phyloP scores from a whole-genome alignment of 306 rosid species.

The Elaeagnus macrophylla region DNA sequence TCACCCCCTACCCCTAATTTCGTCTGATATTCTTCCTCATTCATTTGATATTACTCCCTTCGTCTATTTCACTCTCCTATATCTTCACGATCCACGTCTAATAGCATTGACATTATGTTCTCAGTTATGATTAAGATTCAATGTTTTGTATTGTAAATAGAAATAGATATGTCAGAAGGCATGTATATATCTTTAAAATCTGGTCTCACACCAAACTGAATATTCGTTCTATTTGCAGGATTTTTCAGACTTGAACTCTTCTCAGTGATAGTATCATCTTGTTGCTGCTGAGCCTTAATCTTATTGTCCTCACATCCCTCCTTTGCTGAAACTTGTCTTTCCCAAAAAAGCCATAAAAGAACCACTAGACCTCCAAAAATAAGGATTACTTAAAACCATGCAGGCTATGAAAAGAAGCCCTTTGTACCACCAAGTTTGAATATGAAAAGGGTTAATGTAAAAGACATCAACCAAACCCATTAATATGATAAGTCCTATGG shows the following conservation, averaged over 20 bases:
- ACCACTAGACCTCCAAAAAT: slow-evolving; percentile 71
- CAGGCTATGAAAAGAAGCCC: slow-evolving; percentile 52
- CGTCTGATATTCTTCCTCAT: no score
- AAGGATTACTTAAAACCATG: slow-evolving; percentile 61
- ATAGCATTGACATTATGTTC: no score
- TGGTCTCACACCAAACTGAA: slow-evolving; percentile 64
- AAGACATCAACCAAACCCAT: slow-evolving; percentile 36
- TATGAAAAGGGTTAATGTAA: slow-evolving; percentile 52
- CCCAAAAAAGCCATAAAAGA: slow-evolving; percentile 70
- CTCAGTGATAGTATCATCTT: slow-evolving; percentile 17
- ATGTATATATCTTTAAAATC: slow-evolving; percentile 57
- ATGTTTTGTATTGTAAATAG: no score
- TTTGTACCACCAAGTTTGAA: slow-evolving; percentile 70
- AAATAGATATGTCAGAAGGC: not conserved
- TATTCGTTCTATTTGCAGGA: slow-evolving; percentile 23
- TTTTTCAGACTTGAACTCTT: slow-evolving; percentile 21
- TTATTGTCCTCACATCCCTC: slow-evolving; percentile 17
- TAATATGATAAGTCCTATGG: slow-evolving; percentile 47
- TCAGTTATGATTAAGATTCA: no score
- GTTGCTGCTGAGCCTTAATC: slow-evolving; percentile 15
- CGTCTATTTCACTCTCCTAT: no score
- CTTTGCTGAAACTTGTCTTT: slow-evolving; percentile 23
- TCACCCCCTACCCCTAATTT: no score
- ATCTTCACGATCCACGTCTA: no score
- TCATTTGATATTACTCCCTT: no score